Conservation (phyloP, 257 asterid species). For the Ilex aquifolium region DNA sequence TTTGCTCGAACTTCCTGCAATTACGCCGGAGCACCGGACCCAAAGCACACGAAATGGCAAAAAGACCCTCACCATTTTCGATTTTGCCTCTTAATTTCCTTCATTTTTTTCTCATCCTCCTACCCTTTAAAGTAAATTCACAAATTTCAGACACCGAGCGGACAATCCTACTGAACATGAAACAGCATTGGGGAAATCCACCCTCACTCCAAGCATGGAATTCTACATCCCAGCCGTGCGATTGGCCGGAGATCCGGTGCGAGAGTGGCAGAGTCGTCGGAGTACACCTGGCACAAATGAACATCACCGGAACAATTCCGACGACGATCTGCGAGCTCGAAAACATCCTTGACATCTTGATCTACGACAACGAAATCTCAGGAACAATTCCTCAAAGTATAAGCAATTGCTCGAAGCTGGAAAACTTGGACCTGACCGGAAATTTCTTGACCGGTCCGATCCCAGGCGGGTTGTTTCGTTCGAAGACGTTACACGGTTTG, state of each 20-base stretch:
- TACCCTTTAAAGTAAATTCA: conserved; percentile 24
- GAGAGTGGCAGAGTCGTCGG: conserved; percentile 11
- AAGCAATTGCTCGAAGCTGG: conserved; percentile 10
- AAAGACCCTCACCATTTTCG: too few species aligned
- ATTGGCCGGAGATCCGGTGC: conserved; percentile 26
- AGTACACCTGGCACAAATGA: conserved; percentile 4
- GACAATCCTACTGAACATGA: conserved; percentile 26
- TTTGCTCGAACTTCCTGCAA: too few species aligned
- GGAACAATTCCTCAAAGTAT: conserved; percentile 19
- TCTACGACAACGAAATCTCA: conserved; percentile 15
- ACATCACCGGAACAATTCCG: conserved; percentile 27
- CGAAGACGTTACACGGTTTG: conserved; percentile 6
- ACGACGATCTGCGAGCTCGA: conserved; percentile 17
- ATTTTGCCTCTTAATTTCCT: too few species aligned
- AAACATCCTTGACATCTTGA: conserved; percentile 8
- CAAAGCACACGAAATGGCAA: too few species aligned
- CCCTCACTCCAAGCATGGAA: conserved; percentile 30
- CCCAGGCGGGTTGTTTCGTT: conserved; percentile 25
- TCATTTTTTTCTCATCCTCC: conserved; percentile 12
- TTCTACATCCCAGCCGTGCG: conserved; percentile 17
- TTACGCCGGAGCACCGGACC: too few species aligned
- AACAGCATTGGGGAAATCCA: conserved; percentile 41
- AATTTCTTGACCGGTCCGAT: conserved; percentile 20
- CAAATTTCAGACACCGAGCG: conserved; percentile 16
- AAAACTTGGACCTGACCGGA: conserved; percentile 17